Evolutionary conservation across 2,329 filamentous ascomycete species (phyloP).

Genomic region (Aspergillus texensis): DNA sequence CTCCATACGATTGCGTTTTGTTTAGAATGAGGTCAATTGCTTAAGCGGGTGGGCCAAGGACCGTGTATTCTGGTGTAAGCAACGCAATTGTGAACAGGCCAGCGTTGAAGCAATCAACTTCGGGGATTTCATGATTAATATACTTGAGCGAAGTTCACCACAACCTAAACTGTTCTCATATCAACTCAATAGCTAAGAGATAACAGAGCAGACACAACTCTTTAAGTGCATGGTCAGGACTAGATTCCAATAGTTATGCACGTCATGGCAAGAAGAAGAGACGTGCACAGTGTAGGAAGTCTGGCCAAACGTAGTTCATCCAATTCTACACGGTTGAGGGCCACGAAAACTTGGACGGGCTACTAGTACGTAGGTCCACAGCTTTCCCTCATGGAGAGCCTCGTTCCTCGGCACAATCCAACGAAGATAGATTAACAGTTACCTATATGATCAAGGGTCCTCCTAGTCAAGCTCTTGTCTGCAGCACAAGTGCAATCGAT

Average conservation of each 20-base stretch:
- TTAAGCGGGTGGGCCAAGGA: too few species aligned
- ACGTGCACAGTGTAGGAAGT: neutral
- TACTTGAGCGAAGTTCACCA: neutral
- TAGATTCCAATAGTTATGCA: neutral
- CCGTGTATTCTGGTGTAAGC: neutral
- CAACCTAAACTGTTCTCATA: neutral
- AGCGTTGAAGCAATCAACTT: neutral
- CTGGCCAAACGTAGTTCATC: neutral
- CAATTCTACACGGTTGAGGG: too few species aligned
- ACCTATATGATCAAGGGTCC: neutral
- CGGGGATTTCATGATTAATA: neutral
- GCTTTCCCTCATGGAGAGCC: neutral
- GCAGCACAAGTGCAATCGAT: neutral
- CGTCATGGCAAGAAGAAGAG: neutral
- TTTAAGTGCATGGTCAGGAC: neutral
- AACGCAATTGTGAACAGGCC: neutral
- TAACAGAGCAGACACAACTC: neutral
- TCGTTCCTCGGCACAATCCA: neutral
- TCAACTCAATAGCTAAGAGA: neutral
- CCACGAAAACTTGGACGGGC: neutral
- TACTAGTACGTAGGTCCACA: neutral
- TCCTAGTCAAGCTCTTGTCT: neutral
- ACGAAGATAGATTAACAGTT: neutral
- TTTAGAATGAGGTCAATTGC: too few species aligned
- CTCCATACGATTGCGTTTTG: too few species aligned